These are phyloP conservation scores for Xylaria sp. DNA, from an alignment of 2,329 filamentous ascomycete genomes.

Conservation along the genomic window DNA sequence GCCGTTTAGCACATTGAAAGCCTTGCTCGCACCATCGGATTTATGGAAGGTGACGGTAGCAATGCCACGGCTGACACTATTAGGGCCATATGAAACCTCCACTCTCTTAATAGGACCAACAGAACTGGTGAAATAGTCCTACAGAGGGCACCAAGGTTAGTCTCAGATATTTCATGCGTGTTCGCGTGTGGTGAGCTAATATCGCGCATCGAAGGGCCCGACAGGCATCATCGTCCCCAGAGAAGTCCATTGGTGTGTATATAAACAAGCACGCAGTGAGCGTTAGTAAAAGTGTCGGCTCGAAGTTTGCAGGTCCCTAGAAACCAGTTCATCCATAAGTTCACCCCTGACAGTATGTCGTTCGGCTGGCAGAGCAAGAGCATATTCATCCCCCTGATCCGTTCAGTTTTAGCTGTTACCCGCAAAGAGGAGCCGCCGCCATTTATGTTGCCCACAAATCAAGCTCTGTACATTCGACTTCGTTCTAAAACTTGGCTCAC, in stretches of 20 bases:
- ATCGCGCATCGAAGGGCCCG: slow-evolving; percentile 42
- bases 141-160: slow-evolving; percentile 74
- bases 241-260: slow-evolving; percentile 45
- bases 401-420: background rate
- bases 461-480: slow-evolving; percentile 6
- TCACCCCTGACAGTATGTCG: slow-evolving; percentile 20
- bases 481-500: background rate
- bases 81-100: slow-evolving; percentile 91
- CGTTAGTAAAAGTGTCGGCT: slow-evolving; percentile 53
- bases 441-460: slow-evolving; percentile 11
- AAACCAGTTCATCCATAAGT: slow-evolving; percentile 14
- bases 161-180: slow-evolving; percentile 59
- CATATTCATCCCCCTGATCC: slow-evolving; percentile 18
- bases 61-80: slow-evolving; percentile 89
- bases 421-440: background rate
- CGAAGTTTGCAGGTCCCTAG: slow-evolving; percentile 19
- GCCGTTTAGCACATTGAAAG: slow-evolving; percentile 84
- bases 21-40: slow-evolving; percentile 83
- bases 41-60: slow-evolving; percentile 89
- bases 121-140: slow-evolving; percentile 95
- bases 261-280: slow-evolving; percentile 71
- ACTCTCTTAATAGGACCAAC: slow-evolving; percentile 92
- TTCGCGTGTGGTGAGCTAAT: slow-evolving; percentile 44
- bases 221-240: slow-evolving; percentile 37
- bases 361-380: slow-evolving; percentile 35